Conservation (phyloP, 352 stramenopile species). For the Phytophthora boehmeriae region DNA sequence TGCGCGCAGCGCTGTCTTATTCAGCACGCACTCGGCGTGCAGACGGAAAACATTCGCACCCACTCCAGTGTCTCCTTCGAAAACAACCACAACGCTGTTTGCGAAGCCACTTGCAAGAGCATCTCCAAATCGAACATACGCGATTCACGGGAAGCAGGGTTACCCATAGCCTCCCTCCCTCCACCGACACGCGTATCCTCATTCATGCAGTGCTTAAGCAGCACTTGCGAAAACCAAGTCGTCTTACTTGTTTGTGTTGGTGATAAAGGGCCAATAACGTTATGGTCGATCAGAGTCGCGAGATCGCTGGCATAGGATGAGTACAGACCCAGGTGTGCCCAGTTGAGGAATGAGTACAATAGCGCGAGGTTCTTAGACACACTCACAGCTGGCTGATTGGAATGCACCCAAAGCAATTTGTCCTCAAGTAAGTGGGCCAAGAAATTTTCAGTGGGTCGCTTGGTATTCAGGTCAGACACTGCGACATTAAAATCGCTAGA, state of each 20-base stretch:
- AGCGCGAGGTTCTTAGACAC: constrained; percentile 72
- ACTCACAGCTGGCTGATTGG: constrained; percentile 38
- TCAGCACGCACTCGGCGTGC: constrained; percentile 30
- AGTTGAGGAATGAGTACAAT: constrained; percentile 50
- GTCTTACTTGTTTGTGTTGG: constrained; percentile 25
- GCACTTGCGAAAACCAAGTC: constrained; percentile 46
- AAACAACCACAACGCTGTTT: constrained; percentile 58
- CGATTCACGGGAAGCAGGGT: constrained; percentile 3
- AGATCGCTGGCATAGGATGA: constrained; percentile 55
- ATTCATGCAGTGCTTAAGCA: constrained; percentile 33
- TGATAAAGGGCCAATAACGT: constrained; percentile 35
- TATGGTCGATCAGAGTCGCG: constrained; percentile 42
- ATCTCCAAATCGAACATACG: constrained; percentile 50
- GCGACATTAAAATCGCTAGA: background rate
- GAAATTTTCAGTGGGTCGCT: background rate
- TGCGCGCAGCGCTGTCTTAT: constrained; percentile 51
- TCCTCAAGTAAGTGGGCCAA: constrained; percentile 39
- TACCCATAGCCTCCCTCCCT: background rate
- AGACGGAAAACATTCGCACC: constrained; percentile 50
- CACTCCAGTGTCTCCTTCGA: constrained; percentile 49
- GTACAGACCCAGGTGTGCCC: constrained; percentile 54
- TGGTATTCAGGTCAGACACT: background rate
- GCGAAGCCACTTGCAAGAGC: constrained; percentile 46
- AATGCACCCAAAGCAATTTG: constrained; percentile 61
- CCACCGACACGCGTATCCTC: too few species aligned